phyloP scores from a whole-genome alignment of 768 basidiomycete species.

The Boletus pseudo-olivaceus region DNA sequence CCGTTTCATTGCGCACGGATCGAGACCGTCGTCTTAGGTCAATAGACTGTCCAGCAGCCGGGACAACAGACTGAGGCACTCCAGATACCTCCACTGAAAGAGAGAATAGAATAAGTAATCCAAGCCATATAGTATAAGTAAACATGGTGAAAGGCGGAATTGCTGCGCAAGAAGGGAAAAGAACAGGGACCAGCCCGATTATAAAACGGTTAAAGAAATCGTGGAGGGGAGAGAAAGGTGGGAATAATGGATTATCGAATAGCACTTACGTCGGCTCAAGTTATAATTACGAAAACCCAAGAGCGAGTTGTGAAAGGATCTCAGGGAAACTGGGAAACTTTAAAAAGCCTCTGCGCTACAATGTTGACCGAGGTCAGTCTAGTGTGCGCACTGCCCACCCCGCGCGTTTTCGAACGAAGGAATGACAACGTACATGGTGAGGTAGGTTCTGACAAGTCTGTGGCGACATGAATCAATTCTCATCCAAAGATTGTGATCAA shows the following conservation, averaged over 20 bases:
- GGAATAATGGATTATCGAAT: neutral
- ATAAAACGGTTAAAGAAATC: constrained; percentile 4
- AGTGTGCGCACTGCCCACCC: neutral
- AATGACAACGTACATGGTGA: neutral
- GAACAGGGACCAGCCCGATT: constrained; percentile 1
- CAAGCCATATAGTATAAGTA: neutral
- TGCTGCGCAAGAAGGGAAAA: constrained; percentile 1
- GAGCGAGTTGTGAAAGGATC: neutral
- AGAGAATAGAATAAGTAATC: constrained; percentile 9
- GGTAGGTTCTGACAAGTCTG: neutral
- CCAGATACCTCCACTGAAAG: constrained; percentile 12
- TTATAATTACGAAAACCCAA: constrained; percentile 6
- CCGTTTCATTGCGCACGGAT: constrained; percentile 13
- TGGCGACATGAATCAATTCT: neutral
- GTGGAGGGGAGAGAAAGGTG: neutral
- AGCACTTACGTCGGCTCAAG: constrained; percentile 2
- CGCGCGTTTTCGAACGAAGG: neutral
- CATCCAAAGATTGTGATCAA: neutral
- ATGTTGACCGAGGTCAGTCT: too few species aligned
- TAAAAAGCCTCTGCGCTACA: neutral
- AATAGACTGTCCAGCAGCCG: constrained; percentile 23
- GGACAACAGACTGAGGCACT: constrained; percentile 1
- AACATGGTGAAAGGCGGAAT: constrained; percentile 8
- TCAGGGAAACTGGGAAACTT: neutral
- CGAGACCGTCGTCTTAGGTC: constrained; percentile 13